Evolutionary conservation across 2,329 filamentous ascomycete species (phyloP), one percentile per base, ranked within the genome.

Genomic region (Fusarium redolens): DNA sequence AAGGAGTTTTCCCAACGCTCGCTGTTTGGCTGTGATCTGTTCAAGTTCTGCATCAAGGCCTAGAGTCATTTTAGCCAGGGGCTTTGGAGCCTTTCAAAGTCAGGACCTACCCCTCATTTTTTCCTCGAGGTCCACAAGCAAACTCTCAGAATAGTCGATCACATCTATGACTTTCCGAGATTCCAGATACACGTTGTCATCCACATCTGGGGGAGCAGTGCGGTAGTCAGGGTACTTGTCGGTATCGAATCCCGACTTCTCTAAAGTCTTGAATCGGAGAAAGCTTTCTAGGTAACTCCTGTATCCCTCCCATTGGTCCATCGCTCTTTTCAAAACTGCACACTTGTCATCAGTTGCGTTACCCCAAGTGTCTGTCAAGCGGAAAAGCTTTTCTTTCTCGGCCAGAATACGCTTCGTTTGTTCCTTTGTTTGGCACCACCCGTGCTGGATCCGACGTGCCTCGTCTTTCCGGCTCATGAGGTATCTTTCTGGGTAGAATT

Each of bases 401-500:
- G 71, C 60, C 7, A 61, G 45, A 17, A 82, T 61, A 17, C 61
- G 76, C 10, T 61, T 50, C 44, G 79, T 73, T 15, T 72, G 76
- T 35, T 69, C 73, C 58, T 81, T 82, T 8, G 79, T 81, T 22
- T 81, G 75, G 41, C 76, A 77, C 79, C 78, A 82, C 3, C 77
- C 81, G 17, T 68, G 65, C 66, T 86, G 84, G 45, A 89, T 86
- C 12, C 82, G 81, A 13, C 83, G 69, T 18, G 87, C 85, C 58
- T 86, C 84, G 15, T 85, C 80, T 61, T 84, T 85, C 18, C 84
- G 83, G 15, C 74, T 78, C 52, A 81, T 79, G 57, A 88, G 78
- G 64, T 89, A 90, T n/a, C 83, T 85, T 76, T 90, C 88, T 2
- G 86, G 85, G 71, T 88, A 89, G 68, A 89, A 84, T 17, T 85